phyloP scores from a whole-genome alignment of 345 rosid species.

The Corymbia maculata region DNA sequence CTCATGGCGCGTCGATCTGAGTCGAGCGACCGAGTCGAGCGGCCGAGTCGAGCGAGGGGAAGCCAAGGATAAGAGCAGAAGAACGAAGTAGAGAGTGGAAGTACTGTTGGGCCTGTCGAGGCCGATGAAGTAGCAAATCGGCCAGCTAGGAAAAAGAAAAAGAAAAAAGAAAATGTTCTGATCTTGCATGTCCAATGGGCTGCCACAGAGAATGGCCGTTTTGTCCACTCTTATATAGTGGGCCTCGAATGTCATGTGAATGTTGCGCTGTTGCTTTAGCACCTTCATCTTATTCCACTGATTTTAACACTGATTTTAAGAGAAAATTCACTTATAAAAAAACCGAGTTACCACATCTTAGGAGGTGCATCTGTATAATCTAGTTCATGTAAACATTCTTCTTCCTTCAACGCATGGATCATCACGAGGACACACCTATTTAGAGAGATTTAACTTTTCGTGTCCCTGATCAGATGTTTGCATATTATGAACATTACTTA shows the following conservation, averaged over 20 bases:
- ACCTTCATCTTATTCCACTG: not conserved
- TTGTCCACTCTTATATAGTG: not conserved
- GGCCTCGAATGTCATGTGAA: not conserved
- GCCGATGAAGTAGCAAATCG: no score
- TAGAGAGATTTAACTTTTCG: not conserved
- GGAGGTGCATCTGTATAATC: not conserved
- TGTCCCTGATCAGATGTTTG: not conserved
- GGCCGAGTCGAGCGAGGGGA: not conserved
- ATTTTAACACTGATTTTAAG: not conserved
- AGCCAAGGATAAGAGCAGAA: not conserved
- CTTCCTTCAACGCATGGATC: not conserved
- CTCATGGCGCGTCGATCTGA: constrained; percentile 4
- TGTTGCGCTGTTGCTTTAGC: not conserved
- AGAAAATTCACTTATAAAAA: not conserved
- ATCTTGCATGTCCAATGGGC: not conserved
- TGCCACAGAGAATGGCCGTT: not conserved
- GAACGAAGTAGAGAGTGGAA: not conserved
- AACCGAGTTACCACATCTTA: not conserved
- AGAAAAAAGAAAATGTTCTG: no score
- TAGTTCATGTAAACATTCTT: not conserved
- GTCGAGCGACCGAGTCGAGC: not conserved
- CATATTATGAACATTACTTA: not conserved
- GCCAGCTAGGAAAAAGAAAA: no score
- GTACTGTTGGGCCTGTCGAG: not conserved
- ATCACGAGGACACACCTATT: not conserved